These are phyloP conservation scores for Neostapfia colusana DNA, from an alignment of 176 grass and related monocot genomes.

Conservation along the genomic window DNA sequence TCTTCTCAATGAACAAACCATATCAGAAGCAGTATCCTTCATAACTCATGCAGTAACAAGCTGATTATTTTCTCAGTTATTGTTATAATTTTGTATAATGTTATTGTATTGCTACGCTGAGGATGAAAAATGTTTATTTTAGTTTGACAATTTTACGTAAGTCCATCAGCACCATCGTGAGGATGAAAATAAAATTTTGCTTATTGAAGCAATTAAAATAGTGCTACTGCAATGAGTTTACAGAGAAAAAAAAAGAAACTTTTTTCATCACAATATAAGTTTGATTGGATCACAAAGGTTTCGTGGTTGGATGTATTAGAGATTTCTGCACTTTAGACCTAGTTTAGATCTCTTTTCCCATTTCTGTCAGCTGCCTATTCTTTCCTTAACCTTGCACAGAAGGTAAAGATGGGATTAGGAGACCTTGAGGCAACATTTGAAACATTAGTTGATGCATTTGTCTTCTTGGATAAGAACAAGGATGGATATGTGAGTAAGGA, in stretches of 20 bases:
- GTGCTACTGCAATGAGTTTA: neutral
- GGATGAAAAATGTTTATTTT: neutral
- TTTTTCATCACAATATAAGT: neutral
- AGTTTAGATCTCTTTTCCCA: slow-evolving; percentile 4
- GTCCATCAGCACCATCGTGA: neutral
- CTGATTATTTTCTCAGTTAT: neutral
- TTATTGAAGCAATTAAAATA: neutral
- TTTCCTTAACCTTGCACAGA: slow-evolving; percentile 68
- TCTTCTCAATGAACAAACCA: slow-evolving; percentile 80
- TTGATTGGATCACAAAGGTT: neutral
- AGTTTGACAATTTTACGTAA: slow-evolving; percentile 14
- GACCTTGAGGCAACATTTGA: slow-evolving; percentile 78
- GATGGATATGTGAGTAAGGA: slow-evolving; percentile 97
- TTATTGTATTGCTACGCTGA: neutral
- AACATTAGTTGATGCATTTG: slow-evolving; percentile 87
- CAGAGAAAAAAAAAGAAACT: neutral
- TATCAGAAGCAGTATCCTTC: slow-evolving; percentile 84
- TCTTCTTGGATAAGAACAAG: slow-evolving; percentile 95
- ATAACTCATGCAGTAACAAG: slow-evolving; percentile 14
- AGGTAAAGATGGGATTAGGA: slow-evolving; percentile 71
- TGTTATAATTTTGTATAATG: neutral
- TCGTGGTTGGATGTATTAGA: neutral
- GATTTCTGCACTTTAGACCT: neutral
- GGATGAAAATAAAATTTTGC: neutral
- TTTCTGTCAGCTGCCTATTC: neutral